Evolutionary conservation across 768 basidiomycete genomes (phyloP).

Genomic region (Sporobolomyces phaffii): DNA sequence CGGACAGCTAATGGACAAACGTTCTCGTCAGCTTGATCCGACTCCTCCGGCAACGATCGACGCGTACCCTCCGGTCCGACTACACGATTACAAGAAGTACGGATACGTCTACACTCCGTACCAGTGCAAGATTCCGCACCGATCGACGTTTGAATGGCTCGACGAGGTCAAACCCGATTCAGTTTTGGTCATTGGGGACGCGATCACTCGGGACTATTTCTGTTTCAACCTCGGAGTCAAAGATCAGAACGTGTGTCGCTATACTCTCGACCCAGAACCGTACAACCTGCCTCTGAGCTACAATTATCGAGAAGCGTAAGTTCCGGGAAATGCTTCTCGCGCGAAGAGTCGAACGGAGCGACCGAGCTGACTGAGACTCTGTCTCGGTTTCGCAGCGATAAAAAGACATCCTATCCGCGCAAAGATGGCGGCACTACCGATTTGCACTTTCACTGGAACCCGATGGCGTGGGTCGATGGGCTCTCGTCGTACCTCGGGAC

Average conservation of each 20-base stretch:
- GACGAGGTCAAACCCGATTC: constrained; percentile 13
- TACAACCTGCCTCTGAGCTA: background rate
- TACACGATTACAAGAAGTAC: constrained; percentile 7
- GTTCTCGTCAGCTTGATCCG: background rate
- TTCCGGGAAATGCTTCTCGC: background rate
- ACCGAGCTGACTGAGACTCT: background rate
- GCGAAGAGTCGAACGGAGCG: background rate
- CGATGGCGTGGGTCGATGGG: background rate
- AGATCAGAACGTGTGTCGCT: background rate
- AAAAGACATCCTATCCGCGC: background rate
- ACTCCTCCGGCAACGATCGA: background rate
- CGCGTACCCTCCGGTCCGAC: constrained; percentile 2
- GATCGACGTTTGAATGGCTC: constrained; percentile 15
- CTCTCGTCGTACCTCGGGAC: background rate
- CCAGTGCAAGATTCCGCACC: constrained; percentile 19
- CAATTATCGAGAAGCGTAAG: background rate
- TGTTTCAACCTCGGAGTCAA: background rate
- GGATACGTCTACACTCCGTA: constrained; percentile 15
- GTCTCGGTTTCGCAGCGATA: constrained; percentile 1
- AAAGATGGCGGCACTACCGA: background rate
- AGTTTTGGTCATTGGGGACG: constrained; percentile 19
- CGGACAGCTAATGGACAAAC: background rate
- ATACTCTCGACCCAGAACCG: no score
- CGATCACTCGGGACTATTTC: constrained; percentile 17
- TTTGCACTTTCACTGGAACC: constrained; percentile 12